Evolutionary conservation across 257 asterid species (phyloP), one percentile per base, ranked within the genome.

Genomic region (Penstemon eatonii): DNA sequence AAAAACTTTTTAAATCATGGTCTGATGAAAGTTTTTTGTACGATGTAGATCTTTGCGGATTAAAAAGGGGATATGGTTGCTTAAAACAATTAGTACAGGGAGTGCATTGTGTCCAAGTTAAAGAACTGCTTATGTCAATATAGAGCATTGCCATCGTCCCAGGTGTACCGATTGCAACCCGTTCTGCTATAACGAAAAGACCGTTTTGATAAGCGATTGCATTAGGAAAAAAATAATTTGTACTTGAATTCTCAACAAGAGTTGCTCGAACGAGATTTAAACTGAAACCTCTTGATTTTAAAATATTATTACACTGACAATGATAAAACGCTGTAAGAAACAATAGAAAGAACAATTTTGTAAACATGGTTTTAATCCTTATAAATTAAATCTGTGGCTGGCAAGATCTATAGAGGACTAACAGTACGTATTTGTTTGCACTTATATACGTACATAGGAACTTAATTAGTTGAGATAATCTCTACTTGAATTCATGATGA

Each of bases 71-170:
- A 7, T n/a, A 19, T 8, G 40, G 25, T 45, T 71, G 76, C 2
- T 54, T 54, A 51, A 63, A 69, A n/a, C 67, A 69, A 6, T 7
- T 25, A 8, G 12, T 41, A 61, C 60, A 62, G 4, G 75, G 75
- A 0, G 64, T 47, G 67, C 74, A 69, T 40, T 59, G 67, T 5
- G 61, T 71, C 70, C 67, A 60, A 1, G 42, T 19, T 43, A 69
- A 45, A 0, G 47, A 3, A n/a, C 61, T 60, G 8, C 67, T 50
- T 3, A 44, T 12, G 7, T 69, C 76, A 51, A 69, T 59, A n/a
- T 60, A 13, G 42, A 69, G 15, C 53, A 36, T 60, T 10, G 33
- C 33, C 33, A 38, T 40, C 44, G 39, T 11, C n/a, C 10, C 9
- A 5, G 74, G 61, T 4, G 69, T 71, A 5, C 67, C 74, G 6